Percentiles rank a stretch among this genome's conserved stretches.
These are phyloP conservation scores for Penicillium paneum DNA, from an alignment of 2,329 filamentous ascomycete genomes.

Conservation along the genomic window DNA sequence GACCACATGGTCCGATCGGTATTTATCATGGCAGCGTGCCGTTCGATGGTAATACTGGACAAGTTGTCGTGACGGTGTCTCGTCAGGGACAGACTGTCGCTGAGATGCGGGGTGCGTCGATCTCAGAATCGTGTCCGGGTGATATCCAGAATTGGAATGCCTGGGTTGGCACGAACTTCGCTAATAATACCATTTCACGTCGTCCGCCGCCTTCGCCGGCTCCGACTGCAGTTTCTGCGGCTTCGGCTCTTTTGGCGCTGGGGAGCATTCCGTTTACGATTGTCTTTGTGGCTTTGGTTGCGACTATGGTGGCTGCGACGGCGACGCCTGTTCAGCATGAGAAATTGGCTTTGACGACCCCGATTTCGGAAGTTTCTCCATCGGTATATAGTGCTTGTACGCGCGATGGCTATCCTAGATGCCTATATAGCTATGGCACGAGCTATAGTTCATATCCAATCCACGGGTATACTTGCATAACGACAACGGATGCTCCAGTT, in stretches of 20 bases:
- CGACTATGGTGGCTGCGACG: slow-evolving; percentile 4
- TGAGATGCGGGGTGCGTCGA: slow-evolving; percentile 4
- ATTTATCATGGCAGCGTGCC: slow-evolving; percentile 8
- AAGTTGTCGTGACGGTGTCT: slow-evolving; percentile 3
- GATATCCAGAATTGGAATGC: slow-evolving; percentile 8
- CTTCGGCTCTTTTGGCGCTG: not conserved
- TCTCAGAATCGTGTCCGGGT: not conserved
- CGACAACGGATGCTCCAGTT: not conserved
- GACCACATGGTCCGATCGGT: not conserved
- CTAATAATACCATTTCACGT: not conserved
- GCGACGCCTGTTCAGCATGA: not conserved
- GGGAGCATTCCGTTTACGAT: not conserved
- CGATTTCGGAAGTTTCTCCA: not conserved
- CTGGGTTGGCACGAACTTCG: slow-evolving; percentile 7
- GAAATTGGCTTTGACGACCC: not conserved
- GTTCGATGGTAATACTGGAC: slow-evolving; percentile 2
- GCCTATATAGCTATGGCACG: not conserved
- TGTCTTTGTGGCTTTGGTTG: slow-evolving; percentile 4
- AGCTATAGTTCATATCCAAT: not conserved
- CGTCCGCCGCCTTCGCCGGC: not conserved
- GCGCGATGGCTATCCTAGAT: too few species aligned
- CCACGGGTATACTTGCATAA: not conserved
- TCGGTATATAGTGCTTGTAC: not conserved
- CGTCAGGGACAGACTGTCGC: not conserved
- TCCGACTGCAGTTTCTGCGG: not conserved